phyloP scores from a whole-genome alignment of 805 yeast species.

The Clavispora fructus region DNA sequence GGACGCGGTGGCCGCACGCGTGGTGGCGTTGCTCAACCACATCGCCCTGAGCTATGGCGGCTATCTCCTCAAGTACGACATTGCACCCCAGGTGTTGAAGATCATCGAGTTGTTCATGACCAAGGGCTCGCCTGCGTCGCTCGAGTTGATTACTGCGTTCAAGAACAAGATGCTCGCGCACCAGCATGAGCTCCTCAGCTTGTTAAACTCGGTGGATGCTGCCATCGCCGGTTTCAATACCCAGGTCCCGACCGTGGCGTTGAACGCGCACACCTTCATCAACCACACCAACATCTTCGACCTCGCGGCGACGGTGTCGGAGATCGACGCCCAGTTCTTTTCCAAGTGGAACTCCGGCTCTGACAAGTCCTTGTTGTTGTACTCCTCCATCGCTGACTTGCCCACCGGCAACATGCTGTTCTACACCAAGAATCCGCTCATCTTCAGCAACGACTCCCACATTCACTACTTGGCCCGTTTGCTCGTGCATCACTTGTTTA shows the following conservation, averaged over 20 bases:
- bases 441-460: slow-evolving; percentile 60
- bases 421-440: slow-evolving; percentile 64
- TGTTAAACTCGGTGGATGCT: slow-evolving; percentile 17
- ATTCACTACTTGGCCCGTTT: slow-evolving; percentile 77
- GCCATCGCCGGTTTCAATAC: background rate
- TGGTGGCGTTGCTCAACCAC: slow-evolving; percentile 49
- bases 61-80: slow-evolving; percentile 57
- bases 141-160: slow-evolving; percentile 41
- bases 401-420: slow-evolving; percentile 21
- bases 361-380: slow-evolving; percentile 73
- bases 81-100: slow-evolving; percentile 53
- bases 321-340: slow-evolving; percentile 62
- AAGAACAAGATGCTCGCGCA: slow-evolving; percentile 47
- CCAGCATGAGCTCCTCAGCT: slow-evolving; percentile 37
- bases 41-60: slow-evolving; percentile 61
- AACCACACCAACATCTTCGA: slow-evolving; percentile 43
- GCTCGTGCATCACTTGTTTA: slow-evolving; percentile 63
- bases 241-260: slow-evolving; percentile 22
- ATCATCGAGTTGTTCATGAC: slow-evolving; percentile 45
- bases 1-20: slow-evolving; percentile 42
- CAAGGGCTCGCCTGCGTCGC: slow-evolving; percentile 27
- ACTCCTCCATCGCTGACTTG: slow-evolving; percentile 32
- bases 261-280: slow-evolving; percentile 46
- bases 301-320: slow-evolving; percentile 60
- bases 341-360: slow-evolving; percentile 70